Percentiles rank a stretch among this genome's conserved stretches.
Evolutionary conservation across 108 stramenopile genomes (phyloP).

Genomic region (Conticribra guillardii): DNA sequence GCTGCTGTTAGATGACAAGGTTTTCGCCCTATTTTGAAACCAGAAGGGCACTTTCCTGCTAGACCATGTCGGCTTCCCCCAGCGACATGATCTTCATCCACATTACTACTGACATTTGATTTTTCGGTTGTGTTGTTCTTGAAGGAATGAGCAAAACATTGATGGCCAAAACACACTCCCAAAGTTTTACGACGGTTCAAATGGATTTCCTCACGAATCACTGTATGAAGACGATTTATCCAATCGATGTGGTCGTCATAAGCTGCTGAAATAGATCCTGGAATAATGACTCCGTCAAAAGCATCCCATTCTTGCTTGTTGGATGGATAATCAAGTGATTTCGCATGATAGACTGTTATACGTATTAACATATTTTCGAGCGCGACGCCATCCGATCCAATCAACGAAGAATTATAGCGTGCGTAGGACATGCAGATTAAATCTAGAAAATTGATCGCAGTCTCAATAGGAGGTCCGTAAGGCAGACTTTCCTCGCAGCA

Average conservation of each 20-base stretch:
- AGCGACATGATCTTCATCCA: background rate
- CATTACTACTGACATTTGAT: background rate
- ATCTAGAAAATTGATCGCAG: constrained; percentile 71
- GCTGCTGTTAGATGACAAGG: constrained; percentile 28
- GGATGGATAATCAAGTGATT: constrained; percentile 58
- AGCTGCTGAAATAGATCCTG: constrained; percentile 78
- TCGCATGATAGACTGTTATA: constrained; percentile 59
- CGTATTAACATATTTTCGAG: constrained; percentile 16
- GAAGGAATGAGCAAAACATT: constrained; percentile 79
- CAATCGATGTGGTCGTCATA: constrained; percentile 62
- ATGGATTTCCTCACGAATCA: constrained; percentile 69
- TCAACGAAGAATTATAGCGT: background rate
- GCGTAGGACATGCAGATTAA: constrained; percentile 43
- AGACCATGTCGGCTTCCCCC: too few species aligned
- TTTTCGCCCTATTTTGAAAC: constrained; percentile 59
- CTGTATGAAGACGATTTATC: constrained; percentile 57
- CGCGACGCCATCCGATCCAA: background rate
- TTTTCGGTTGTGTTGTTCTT: background rate
- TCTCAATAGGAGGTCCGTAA: constrained; percentile 75
- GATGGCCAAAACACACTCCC: constrained; percentile 88
- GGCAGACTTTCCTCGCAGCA: constrained; percentile 76
- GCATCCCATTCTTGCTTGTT: constrained; percentile 48
- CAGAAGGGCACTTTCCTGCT: constrained; percentile 40
- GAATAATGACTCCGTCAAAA: constrained; percentile 72
- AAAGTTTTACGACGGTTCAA: constrained; percentile 53